phyloP scores from a whole-genome alignment of 2,329 filamentous ascomycete genomes.

The Atkinsonella hypoxylon region DNA sequence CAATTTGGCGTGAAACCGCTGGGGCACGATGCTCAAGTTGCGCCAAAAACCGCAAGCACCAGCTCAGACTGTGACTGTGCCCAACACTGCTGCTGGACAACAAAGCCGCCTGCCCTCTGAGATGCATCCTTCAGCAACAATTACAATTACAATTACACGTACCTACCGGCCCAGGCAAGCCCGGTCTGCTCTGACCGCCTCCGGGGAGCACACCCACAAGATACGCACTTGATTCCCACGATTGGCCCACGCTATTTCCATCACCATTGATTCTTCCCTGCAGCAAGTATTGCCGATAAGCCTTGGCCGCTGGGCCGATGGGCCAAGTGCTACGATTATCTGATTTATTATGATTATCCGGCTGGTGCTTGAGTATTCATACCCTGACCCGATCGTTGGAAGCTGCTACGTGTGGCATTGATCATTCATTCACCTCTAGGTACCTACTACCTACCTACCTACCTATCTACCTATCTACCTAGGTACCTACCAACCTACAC shows the following conservation, averaged over 20 bases:
- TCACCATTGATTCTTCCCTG: neutral
- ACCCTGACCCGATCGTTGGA: neutral
- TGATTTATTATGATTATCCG: too few species aligned
- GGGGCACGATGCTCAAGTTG: neutral
- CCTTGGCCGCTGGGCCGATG: neutral
- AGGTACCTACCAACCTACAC: too few species aligned
- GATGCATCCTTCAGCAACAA: neutral
- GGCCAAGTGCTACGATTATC: neutral
- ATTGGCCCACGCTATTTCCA: neutral
- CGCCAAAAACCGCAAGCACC: neutral
- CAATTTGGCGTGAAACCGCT: neutral
- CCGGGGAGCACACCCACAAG: conserved; percentile 1
- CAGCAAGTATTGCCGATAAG: neutral
- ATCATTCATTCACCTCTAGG: neutral
- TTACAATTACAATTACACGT: too few species aligned
- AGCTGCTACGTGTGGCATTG: neutral
- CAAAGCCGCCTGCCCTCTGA: neutral
- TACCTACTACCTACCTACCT: too few species aligned
- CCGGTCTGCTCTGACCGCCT: conserved; percentile 4
- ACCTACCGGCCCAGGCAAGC: too few species aligned
- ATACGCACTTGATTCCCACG: neutral
- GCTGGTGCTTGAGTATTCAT: neutral
- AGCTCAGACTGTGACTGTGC: neutral
- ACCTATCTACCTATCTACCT: too few species aligned
- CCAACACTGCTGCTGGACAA: neutral